phyloP scores from a whole-genome alignment of 345 rosid genomes.

The Viola odorata region DNA sequence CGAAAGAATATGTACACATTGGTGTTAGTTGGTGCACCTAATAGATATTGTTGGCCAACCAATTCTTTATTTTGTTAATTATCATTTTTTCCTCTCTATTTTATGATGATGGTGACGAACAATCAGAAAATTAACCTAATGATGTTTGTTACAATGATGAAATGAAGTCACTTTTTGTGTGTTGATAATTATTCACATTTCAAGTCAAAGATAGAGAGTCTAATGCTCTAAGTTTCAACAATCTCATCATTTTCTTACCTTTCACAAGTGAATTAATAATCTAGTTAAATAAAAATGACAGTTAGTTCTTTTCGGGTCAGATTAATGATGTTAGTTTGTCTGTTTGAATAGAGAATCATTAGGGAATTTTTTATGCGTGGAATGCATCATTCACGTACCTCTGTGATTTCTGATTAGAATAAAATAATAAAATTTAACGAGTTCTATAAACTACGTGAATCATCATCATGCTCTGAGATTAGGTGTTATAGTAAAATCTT shows the following conservation, averaged over 20 bases:
- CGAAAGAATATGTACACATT: neutral
- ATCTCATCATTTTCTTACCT: neutral
- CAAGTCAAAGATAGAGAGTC: neutral
- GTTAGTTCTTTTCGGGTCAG: neutral
- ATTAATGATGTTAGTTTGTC: no score
- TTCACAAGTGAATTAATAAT: neutral
- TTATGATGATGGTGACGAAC: constrained; percentile 1
- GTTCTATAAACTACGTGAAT: no score
- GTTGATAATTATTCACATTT: neutral
- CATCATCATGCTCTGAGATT: no score
- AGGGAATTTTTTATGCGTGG: no score
- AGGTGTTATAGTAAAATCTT: no score
- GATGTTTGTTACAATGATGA: neutral
- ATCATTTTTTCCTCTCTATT: neutral
- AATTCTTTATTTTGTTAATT: neutral
- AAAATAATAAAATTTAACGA: no score
- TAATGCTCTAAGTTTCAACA: neutral
- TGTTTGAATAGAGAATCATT: no score
- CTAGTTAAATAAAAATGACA: neutral
- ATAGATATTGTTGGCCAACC: constrained; percentile 6
- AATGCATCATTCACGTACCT: no score
- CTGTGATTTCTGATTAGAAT: no score
- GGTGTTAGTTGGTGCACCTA: constrained; percentile 22
- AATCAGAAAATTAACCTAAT: neutral
- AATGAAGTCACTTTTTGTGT: neutral